Evolutionary conservation across 192 early-diverging fungal species (phyloP), one percentile per base, ranked within the genome.

Genomic region (Linnemannia hyalina): DNA sequence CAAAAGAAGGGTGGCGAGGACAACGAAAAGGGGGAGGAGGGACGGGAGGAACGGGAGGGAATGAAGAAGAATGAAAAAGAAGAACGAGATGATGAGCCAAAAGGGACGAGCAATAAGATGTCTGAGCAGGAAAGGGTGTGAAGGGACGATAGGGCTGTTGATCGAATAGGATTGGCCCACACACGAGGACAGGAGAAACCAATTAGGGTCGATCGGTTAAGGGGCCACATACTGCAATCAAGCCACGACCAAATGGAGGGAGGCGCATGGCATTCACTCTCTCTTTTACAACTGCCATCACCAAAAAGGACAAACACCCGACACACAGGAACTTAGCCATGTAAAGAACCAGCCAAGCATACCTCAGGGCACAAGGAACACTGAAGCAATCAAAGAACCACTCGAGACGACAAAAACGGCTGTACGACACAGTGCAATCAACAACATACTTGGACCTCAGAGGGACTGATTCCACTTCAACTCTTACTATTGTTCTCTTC

Each of bases 11-110:
- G 29, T 7, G 41, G 44, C 13, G 75, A 29, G 35, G 41, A 20
- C 6, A 29, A 77, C 11, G 76, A 77, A 36, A 44, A 32, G 65
- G 32, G 7, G 76, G 4, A 52, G 47, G 65, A 52, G 47, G 65
- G 65, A 16, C 2, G 65, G 54, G 65, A 38, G 32, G 23, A 68
- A 40, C 1, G 68, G 65, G 18, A 35, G 18, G 63, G 38, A 32
- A 47, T 42, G 38, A 68, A 20, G 46, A 38, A 57, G 26, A 55
- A 52, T 16, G 47, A 73, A 46, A 29, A 35, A 23, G 4, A 32
- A 44, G 29, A 23, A 32, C 23, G 44, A 32, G 72, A 73, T 73
- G 72, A 73, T 73, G 72, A 73, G 26, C n/a, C 7, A 60, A 60
- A 60, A 26, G n/a, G 57, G 57, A 57, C n/a, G n/a, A 60, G 57